Base-by-base conservation (phyloP, 2,329 filamentous ascomycete genomes). In the Xylaria sp. region DNA sequence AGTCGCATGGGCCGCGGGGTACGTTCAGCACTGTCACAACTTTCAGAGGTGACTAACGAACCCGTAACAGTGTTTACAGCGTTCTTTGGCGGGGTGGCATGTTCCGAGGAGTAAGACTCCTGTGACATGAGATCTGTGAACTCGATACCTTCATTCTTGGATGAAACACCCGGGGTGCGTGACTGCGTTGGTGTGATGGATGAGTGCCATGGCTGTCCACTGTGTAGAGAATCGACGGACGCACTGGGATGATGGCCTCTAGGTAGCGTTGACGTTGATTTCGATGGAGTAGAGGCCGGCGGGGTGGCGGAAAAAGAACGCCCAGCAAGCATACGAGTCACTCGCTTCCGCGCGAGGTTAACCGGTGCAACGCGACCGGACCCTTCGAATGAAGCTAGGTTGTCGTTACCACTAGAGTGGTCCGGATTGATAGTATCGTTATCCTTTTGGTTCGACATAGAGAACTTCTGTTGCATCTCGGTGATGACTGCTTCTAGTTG, bases 181-280 rank as follows among this genome's bases (percentile, higher is more conserved):
- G 83, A 82, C 2, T 85, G 86, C 5, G 81, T 82, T 25, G 83
- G 79, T 5, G 80, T 79, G 44, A 81, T 75, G 10, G 82, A 80
- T 25, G 85, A 84, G 69, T 84, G 81, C 85, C 85, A 87, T 9
- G 86, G 86, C 68, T 86, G 81, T 5, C 83, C 80, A 65, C 83
- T 87, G 73, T 87, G 85, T 69, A 89, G 88, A 0, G 87, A 88
- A 61, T 87, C 86, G 18, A 83, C 77, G 16, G 83, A 83, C 42
- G 76, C 81, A 35, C 82, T 81, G 4, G 85, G 83, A 10, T 86
- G 86, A n/a, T 78, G 74, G 40, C 79, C 77, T 37, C 78, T 74
- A 12, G 77, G 74, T 18, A 42, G n/a, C 51, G 63, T 42, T 55
- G 76, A 68, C 35, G 75, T 74, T 47, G 73, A 57, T 63, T 76